Percentiles rank a stretch among this genome's conserved stretches.
These are phyloP conservation scores for Saturnispora zaruensis DNA, from an alignment of 805 yeast genomes.

Conservation along the genomic window DNA sequence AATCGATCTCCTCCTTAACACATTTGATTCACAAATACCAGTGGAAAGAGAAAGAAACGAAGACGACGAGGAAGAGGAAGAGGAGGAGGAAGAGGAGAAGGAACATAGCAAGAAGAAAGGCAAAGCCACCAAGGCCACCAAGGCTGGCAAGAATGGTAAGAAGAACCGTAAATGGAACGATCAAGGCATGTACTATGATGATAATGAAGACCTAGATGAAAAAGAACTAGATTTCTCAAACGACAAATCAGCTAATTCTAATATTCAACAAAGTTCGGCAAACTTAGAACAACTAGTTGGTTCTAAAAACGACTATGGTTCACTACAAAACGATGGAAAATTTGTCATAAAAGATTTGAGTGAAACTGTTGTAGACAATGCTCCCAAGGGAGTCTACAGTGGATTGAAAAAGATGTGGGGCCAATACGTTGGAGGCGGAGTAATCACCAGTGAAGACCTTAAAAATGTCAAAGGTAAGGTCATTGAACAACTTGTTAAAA, in stretches of 20 bases:
- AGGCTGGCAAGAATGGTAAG: conserved; percentile 18
- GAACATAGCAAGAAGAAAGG: conserved; percentile 6
- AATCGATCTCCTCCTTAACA: background rate
- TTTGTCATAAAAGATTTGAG: conserved; percentile 59
- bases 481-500: conserved; percentile 68
- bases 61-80: conserved; percentile 6
- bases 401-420: conserved; percentile 30
- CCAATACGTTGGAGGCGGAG: conserved; percentile 63
- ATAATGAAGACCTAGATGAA: conserved; percentile 29
- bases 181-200: conserved; percentile 49
- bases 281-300: conserved; percentile 32
- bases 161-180: conserved; percentile 57
- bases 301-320: conserved; percentile 33
- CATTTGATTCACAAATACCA: conserved; percentile 4
- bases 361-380: conserved; percentile 19
- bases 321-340: conserved; percentile 42
- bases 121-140: conserved; percentile 18
- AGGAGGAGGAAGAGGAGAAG: conserved; percentile 1
- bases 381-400: background rate
- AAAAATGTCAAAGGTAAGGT: conserved; percentile 56
- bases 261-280: conserved; percentile 17
- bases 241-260: conserved; percentile 9
- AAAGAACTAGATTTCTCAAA: conserved; percentile 47
- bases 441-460: conserved; percentile 54
- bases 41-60: conserved; percentile 20